A percentile compares a stretch with the other conserved stretches of the same genome.
phyloP scores from a whole-genome alignment of 306 rosid species.

The Arachis stenosperma region DNA sequence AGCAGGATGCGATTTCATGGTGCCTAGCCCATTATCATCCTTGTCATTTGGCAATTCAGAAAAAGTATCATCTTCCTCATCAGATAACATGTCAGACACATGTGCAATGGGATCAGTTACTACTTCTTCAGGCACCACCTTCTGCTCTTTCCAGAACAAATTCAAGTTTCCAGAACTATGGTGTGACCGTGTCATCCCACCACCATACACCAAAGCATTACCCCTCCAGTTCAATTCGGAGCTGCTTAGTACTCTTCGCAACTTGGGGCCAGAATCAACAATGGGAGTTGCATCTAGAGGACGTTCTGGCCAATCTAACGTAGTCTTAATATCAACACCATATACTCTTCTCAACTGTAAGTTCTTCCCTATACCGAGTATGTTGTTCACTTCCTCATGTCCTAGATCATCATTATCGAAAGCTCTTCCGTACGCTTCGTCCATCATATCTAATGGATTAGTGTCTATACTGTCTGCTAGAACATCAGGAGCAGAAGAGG shows the following conservation, averaged over 20 bases:
- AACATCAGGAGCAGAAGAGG: constrained; percentile 55
- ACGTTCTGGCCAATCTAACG: constrained; percentile 85
- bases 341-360: constrained; percentile 54
- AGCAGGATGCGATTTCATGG: constrained; percentile 43
- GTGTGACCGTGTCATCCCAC: constrained; percentile 57
- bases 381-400: constrained; percentile 44
- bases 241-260: constrained; percentile 70
- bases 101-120: constrained; percentile 52
- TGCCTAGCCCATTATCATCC: constrained; percentile 27
- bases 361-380: constrained; percentile 44
- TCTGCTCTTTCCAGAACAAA: constrained; percentile 51
- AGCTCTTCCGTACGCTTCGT: constrained; percentile 37
- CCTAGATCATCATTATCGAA: constrained; percentile 42
- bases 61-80: constrained; percentile 65
- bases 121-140: constrained; percentile 39
- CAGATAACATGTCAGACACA: constrained; percentile 47
- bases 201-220: constrained; percentile 40
- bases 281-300: constrained; percentile 66
- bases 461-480: constrained; percentile 50
- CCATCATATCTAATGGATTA: constrained; percentile 47
- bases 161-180: constrained; percentile 68
- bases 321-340: constrained; percentile 59
- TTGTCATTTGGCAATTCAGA: constrained; percentile 47
- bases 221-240: constrained; percentile 57
- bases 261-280: constrained; percentile 53